Evolutionary conservation across 768 basidiomycete genomes (phyloP), one percentile per base, ranked within the genome.

Genomic region (Suillus lakei): DNA sequence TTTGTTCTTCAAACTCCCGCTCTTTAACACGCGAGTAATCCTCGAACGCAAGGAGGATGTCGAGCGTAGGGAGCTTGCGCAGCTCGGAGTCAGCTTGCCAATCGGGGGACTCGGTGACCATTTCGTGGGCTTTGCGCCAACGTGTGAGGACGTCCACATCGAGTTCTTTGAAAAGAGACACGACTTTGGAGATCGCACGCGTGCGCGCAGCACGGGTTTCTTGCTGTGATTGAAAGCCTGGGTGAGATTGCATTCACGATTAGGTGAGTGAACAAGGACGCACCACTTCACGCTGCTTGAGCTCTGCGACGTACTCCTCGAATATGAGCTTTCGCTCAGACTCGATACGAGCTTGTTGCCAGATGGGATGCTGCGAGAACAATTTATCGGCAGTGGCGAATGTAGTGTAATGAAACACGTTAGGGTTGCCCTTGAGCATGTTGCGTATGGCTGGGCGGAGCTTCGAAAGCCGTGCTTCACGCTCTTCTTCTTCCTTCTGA

Each of bases 101-200:
- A 54, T 91, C 91, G 0, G 89, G 85, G 2, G 94, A 93, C 23
- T 90, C 88, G 10, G 87, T 72, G 44, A 99, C 86, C 68, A 91
- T 82, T 21, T 87, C 84, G 69, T 93, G 91, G 1, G 96, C 95
- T 64, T 87, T 85, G 59, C 92, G 86, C 96, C 97, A 99, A 26
- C 94, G 89, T 1, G 95, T 96, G n/a, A 93, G 84, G 55, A 98
- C 95, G 71, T 96, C 94, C 21, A 99, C 92, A 60, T 91, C 87
- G 51, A 99, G 86, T 43, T 89, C 82, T 72, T 95, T 94, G 84
- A 99, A 93, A 34, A 99, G 83, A 0, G 84, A 78, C 13, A 95
- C 90, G 56, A 99, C 87, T 72, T 93, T 95, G 50, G 87, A 85
- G 67, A 96, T 89, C 71, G 93, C 92, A 41, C 93, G 89, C 30